These are phyloP conservation scores for Solanum appendiculatum DNA, from an alignment of 257 asterid species.

Conservation along the genomic window DNA sequence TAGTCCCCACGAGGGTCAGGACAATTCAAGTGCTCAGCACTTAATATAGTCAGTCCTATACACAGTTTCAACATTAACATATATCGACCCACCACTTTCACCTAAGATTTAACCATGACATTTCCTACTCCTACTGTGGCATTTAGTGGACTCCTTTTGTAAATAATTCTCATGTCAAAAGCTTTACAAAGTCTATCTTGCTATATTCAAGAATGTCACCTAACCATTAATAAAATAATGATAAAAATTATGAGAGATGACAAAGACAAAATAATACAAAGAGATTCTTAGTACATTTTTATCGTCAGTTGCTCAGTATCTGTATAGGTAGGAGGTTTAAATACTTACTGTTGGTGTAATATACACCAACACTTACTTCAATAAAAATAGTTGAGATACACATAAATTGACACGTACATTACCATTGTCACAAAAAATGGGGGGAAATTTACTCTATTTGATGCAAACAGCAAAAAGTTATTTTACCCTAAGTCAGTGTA, in stretches of 20 bases:
- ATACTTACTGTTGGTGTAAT: too few species aligned
- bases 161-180: not conserved
- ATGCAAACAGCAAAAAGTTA: not conserved
- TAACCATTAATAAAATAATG: too few species aligned
- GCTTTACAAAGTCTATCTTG: not conserved
- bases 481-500: not conserved
- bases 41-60: not conserved
- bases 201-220: too few species aligned
- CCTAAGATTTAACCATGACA: not conserved
- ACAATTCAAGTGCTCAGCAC: not conserved
- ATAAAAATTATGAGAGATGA: too few species aligned
- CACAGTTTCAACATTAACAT: not conserved
- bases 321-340: too few species aligned
- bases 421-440: not conserved
- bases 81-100: not conserved
- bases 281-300: too few species aligned
- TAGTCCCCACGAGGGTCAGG: not conserved
- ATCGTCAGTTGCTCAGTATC: too few species aligned
- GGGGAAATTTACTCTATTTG: not conserved
- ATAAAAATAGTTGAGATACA: not conserved
- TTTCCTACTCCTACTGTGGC: not conserved
- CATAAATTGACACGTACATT: rapidly evolving
- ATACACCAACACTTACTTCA: too few species aligned
- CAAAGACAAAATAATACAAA: too few species aligned
- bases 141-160: not conserved